Evolutionary conservation across 129 eudicot genomes (phyloP), one percentile per base, ranked within the genome.

Genomic region (Flaveria ramosissima): DNA sequence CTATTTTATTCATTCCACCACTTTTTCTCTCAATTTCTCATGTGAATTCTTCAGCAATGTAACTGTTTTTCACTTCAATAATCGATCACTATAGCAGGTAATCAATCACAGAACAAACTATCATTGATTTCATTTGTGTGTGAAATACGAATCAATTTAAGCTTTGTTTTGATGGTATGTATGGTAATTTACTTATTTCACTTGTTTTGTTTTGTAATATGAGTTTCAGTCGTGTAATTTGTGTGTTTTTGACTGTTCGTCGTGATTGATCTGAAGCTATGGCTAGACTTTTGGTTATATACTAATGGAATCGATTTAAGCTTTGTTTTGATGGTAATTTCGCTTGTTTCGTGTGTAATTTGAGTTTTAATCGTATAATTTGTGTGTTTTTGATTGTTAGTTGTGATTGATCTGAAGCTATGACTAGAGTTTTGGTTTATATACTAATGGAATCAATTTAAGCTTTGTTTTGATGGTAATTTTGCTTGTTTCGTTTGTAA

Each of bases 21-120:
- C 4, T 71, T 61, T 72, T 65, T 78, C 77, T 76, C 74, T 77
- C 67, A 23, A 36, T 76, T 65, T 51, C 78, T 50, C 48, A 39
- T 62, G 13, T 15, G 7, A 76, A 13, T 62, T 16, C 56, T 60
- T 62, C 78, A 62, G n/a, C 83, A 72, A 79, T 72, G 77, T 72
- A 79, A 71, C 83, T 41, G 78, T 17, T 71, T 70, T 78, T 71
- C 15, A 78, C 72, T 63, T 71, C 72, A 48, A 45, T 60, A 50
- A 60, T 71, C 71, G 14, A 70, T 78, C 47, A 16, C 19, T 36
- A 20, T 72, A 72, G 7, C 78, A 70, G 77, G 82, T 78, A 78
- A 41, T n/a, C 7, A 46, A 43, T 68, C 30, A 42, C 46, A 39
- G 57, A 26, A 69, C 6, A 36, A 70, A 46, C 17, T 59, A 12